phyloP scores from a whole-genome alignment of 208 protist species.

The Acanthamoeba sp. region DNA sequence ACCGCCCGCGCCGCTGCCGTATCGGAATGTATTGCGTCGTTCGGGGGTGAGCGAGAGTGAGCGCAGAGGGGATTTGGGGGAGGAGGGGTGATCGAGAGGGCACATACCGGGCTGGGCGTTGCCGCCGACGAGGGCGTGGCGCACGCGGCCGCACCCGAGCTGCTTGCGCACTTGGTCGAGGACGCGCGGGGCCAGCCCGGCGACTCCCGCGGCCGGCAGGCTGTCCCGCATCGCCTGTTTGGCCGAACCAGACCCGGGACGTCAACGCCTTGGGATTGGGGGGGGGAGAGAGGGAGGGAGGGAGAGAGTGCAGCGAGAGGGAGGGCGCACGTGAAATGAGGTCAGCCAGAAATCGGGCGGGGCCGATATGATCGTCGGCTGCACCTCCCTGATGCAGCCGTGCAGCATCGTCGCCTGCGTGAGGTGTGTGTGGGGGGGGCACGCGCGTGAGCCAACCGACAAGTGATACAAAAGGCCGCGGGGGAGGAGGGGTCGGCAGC shows the following conservation, averaged over 20 bases:
- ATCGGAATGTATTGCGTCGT: neutral
- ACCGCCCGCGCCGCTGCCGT: neutral
- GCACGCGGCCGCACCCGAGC: slow-evolving; percentile 7
- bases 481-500: too few relatives aligned
- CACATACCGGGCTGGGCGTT: slow-evolving; percentile 25
- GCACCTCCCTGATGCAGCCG: slow-evolving; percentile 7
- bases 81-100: neutral
- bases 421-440: too few relatives aligned
- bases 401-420: neutral
- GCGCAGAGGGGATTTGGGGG: neutral
- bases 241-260: too few relatives aligned
- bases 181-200: neutral
- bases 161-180: slow-evolving; percentile 38
- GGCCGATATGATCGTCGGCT: slow-evolving; percentile 57
- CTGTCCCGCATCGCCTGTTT: neutral
- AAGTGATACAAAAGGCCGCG: too few relatives aligned
- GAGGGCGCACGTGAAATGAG: neutral
- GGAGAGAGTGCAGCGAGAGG: neutral
- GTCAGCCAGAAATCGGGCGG: slow-evolving; percentile 54
- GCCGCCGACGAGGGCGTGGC: slow-evolving; percentile 43
- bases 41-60: neutral
- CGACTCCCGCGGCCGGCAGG: neutral
- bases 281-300: too few relatives aligned
- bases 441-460: too few relatives aligned
- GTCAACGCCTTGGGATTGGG: too few relatives aligned